phyloP scores from a whole-genome alignment of 495 filamentous ascomycete species.

The Penicillium steckii region DNA sequence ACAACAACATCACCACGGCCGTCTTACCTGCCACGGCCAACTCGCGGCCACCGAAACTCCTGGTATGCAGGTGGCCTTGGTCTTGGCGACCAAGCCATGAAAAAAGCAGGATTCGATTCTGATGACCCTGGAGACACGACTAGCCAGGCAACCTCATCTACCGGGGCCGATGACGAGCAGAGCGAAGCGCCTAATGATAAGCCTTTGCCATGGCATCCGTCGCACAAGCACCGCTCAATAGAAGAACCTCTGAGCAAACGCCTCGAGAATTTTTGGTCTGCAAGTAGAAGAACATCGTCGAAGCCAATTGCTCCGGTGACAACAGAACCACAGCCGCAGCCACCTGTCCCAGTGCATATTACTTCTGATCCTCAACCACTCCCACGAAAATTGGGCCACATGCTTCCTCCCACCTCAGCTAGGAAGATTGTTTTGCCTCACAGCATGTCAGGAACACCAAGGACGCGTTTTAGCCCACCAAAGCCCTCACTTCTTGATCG shows the following conservation, averaged over 20 bases:
- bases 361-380: constrained; percentile 16
- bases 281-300: constrained; percentile 29
- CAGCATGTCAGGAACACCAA: constrained; percentile 38
- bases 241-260: constrained; percentile 44
- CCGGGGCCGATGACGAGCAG: constrained; percentile 36
- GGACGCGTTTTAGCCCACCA: constrained; percentile 45
- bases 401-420: constrained; percentile 28
- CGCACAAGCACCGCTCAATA: constrained; percentile 25
- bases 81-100: constrained; percentile 37
- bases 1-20: constrained; percentile 19
- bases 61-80: constrained; percentile 37
- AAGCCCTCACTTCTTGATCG: constrained; percentile 45
- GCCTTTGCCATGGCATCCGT: constrained; percentile 20
- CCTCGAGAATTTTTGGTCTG: constrained; percentile 42
- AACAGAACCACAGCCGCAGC: constrained; percentile 18
- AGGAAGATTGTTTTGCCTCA: constrained; percentile 40
- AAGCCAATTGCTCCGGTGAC: constrained; percentile 13
- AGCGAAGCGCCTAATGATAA: constrained; percentile 23
- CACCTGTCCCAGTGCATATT: constrained; percentile 11
- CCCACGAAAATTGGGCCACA: constrained; percentile 28
- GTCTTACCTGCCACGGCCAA: constrained; percentile 29
- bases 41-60: constrained; percentile 27
- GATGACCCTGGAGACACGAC: constrained; percentile 33
- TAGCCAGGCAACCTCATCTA: constrained; percentile 34
- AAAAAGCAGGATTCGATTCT: constrained; percentile 36